Percentiles rank a stretch among this genome's conserved stretches.
Conservation (phyloP, 805 yeast species). For the Myxozyma geophila region DNA sequence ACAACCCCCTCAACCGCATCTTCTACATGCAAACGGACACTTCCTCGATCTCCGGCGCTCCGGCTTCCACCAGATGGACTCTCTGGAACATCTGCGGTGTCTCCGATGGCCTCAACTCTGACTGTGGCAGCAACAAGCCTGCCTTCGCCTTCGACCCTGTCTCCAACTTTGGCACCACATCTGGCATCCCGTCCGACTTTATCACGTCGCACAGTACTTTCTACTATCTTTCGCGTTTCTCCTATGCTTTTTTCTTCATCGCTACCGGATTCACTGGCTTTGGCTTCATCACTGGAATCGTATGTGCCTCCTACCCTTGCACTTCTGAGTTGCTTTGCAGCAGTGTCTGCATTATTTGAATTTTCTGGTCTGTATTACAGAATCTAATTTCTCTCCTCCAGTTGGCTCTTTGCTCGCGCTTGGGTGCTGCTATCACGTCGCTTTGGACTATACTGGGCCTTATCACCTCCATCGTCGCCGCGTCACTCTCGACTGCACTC, state of each 20-base stretch:
- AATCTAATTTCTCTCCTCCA: neutral
- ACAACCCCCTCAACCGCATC: slow-evolving; percentile 63
- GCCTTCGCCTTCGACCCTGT: slow-evolving; percentile 87
- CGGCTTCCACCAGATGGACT: slow-evolving; percentile 71
- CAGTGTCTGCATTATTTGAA: too few species aligned
- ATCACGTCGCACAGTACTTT: slow-evolving; percentile 54
- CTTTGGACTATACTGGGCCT: slow-evolving; percentile 40
- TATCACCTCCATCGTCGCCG: slow-evolving; percentile 39
- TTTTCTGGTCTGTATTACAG: neutral
- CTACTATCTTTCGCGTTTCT: slow-evolving; percentile 70
- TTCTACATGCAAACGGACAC: slow-evolving; percentile 86
- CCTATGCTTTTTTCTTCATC: slow-evolving; percentile 65
- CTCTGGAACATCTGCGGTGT: slow-evolving; percentile 69
- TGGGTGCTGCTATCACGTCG: slow-evolving; percentile 25
- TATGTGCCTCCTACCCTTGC: neutral
- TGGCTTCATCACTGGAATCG: slow-evolving; percentile 47
- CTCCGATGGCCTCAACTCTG: slow-evolving; percentile 50
- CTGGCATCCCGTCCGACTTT: slow-evolving; percentile 61
- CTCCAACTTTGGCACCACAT: slow-evolving; percentile 64
- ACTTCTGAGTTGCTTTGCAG: neutral
- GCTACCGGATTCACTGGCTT: slow-evolving; percentile 60
- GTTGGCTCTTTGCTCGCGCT: slow-evolving; percentile 31
- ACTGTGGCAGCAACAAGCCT: slow-evolving; percentile 62
- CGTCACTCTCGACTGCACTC: slow-evolving; percentile 68
- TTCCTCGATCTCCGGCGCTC: slow-evolving; percentile 51